phyloP scores from a whole-genome alignment of 2,329 filamentous ascomycete species.

The Alternaria sp. region DNA sequence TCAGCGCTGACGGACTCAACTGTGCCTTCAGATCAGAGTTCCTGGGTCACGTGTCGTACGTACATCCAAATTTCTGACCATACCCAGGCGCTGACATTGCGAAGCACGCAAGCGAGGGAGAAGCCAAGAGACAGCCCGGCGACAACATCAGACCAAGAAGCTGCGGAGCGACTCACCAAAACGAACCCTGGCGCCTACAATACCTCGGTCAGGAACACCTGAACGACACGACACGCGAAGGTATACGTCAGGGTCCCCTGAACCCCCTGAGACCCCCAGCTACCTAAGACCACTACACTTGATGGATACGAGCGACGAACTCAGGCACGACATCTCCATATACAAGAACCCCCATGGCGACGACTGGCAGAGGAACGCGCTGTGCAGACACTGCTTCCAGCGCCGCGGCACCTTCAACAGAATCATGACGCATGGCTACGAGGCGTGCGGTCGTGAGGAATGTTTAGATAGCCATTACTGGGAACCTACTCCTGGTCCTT shows the following conservation, averaged over 20 bases:
- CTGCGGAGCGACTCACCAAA: not conserved
- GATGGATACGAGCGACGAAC: conserved; percentile 18
- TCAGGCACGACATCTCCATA: conserved; percentile 26
- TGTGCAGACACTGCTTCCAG: conserved; percentile 40
- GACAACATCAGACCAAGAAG: not conserved
- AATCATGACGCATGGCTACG: conserved; percentile 32
- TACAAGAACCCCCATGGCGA: conserved; percentile 35
- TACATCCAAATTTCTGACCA: not conserved
- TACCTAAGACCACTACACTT: conserved; percentile 37
- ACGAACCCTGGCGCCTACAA: not conserved
- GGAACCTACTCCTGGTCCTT: conserved; percentile 15
- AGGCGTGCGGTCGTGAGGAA: conserved; percentile 34
- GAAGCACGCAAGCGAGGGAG: not conserved
- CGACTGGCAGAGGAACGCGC: conserved; percentile 21
- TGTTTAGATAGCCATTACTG: conserved; percentile 39
- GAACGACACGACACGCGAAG: not conserved
- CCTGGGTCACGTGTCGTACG: conserved; percentile 7
- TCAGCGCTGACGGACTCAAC: not conserved
- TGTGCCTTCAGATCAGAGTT: not conserved
- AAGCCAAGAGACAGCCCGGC: not conserved
- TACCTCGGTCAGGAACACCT: not conserved
- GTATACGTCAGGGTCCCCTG: conserved; percentile 3
- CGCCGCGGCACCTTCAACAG: conserved; percentile 31
- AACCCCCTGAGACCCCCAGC: conserved; percentile 22
- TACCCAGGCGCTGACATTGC: not conserved